Percentiles rank a stretch among this genome's conserved stretches.
These are phyloP conservation scores for Fusarium scirpi DNA, from an alignment of 2,329 filamentous ascomycete genomes.

Conservation along the genomic window DNA sequence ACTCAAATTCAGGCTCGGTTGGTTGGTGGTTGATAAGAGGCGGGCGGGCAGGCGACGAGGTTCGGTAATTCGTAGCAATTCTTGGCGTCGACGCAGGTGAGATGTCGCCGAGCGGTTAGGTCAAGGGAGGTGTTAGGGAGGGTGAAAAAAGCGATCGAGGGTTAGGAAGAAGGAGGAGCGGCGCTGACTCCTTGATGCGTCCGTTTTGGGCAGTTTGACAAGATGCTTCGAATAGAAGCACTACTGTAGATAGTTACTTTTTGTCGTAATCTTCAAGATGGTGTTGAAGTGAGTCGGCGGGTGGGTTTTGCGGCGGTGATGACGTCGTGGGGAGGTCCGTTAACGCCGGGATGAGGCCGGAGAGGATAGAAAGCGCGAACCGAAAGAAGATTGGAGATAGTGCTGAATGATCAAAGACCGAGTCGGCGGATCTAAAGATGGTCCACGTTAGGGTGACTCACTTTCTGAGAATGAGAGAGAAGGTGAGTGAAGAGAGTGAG, in stretches of 20 bases:
- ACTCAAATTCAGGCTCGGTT: constrained; percentile 51
- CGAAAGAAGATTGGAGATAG: constrained; percentile 44
- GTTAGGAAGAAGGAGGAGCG: constrained; percentile 62
- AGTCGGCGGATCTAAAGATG: constrained; percentile 35
- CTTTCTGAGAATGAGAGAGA: constrained; percentile 10
- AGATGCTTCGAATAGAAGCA: constrained; percentile 44
- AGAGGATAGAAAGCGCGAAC: constrained; percentile 36
- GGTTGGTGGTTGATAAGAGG: constrained; percentile 1
- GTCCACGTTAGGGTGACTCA: constrained; percentile 43
- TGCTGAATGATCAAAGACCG: constrained; percentile 34
- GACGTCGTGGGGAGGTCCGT: constrained; percentile 45
- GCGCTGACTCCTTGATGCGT: constrained; percentile 60
- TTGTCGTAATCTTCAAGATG: constrained; percentile 1
- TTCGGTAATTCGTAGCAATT: constrained; percentile 39
- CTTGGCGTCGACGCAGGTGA: constrained; percentile 27
- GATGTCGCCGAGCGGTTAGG: constrained; percentile 3
- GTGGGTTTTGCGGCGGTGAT: constrained; percentile 46
- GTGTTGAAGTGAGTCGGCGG: constrained; percentile 35
- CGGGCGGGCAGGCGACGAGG: constrained; percentile 28
- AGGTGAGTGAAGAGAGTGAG: constrained; percentile 22
- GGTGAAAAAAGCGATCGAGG: constrained; percentile 64
- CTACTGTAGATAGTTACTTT: constrained; percentile 6
- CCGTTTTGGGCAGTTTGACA: constrained; percentile 61
- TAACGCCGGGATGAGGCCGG: constrained; percentile 45
- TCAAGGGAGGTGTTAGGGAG: constrained; percentile 58